These are phyloP conservation scores for Phellopilus nigrolimitatus DNA, from an alignment of 1,284 basidiomycete species.

Conservation along the genomic window DNA sequence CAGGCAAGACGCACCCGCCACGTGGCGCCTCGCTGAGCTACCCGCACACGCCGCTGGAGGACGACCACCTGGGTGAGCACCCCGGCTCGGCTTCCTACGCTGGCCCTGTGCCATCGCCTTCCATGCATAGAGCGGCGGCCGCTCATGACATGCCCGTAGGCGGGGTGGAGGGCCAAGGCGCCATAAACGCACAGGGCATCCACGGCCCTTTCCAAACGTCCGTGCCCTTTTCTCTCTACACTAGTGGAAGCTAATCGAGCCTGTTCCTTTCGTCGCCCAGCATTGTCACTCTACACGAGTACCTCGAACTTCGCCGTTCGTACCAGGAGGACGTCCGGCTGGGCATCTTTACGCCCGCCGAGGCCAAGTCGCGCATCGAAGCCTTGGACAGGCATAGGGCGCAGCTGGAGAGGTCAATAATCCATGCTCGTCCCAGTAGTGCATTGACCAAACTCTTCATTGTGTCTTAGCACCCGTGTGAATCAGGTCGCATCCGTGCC, in stretches of 20 bases:
- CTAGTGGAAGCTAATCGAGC: background rate
- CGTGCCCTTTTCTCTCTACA: background rate
- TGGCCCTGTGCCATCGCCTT: slow-evolving; percentile 17
- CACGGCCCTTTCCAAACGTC: background rate
- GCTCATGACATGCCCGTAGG: background rate
- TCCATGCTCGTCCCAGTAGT: background rate
- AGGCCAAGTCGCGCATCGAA: slow-evolving; percentile 15
- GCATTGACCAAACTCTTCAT: background rate
- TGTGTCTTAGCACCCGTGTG: background rate
- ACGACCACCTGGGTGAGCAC: slow-evolving; percentile 10
- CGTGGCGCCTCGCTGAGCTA: background rate
- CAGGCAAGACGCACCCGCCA: background rate
- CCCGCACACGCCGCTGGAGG: slow-evolving; percentile 4
- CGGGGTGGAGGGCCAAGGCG: slow-evolving; percentile 10
- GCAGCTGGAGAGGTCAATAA: slow-evolving; percentile 7
- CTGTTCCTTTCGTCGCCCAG: background rate
- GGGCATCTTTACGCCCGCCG: slow-evolving; percentile 14
- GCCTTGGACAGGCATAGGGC: slow-evolving; percentile 11
- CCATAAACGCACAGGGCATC: slow-evolving; percentile 2
- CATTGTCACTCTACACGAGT: slow-evolving; percentile 7
- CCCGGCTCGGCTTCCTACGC: slow-evolving; percentile 4
- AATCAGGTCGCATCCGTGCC: background rate
- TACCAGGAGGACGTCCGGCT: slow-evolving; percentile 18
- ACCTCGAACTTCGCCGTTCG: slow-evolving; percentile 15
- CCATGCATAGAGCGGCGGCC: slow-evolving; percentile 7